These are phyloP conservation scores for Trichoderma afroharzianum DNA, from an alignment of 2,329 filamentous ascomycete species.

Conservation along the genomic window DNA sequence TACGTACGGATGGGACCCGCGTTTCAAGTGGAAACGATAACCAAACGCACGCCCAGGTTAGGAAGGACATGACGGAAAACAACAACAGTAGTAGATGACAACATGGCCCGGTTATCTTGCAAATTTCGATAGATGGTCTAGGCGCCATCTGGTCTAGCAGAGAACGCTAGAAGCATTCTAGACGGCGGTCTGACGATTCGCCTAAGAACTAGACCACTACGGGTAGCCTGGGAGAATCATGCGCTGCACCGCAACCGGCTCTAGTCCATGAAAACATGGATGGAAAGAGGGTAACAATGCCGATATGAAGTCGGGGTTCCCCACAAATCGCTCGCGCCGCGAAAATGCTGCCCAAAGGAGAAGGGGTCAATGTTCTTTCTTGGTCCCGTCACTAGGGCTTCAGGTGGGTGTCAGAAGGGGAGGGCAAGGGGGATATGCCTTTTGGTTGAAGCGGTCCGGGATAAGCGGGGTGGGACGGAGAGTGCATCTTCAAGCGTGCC, in stretches of 20 bases:
- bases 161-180: slow-evolving; percentile 12
- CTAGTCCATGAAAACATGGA: not conserved
- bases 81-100: not conserved
- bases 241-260: not conserved
- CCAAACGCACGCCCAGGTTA: not conserved
- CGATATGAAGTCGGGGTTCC: slow-evolving; percentile 10
- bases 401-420: not conserved
- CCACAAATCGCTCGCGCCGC: not conserved
- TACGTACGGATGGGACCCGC: not conserved
- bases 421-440: not conserved
- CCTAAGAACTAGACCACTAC: not conserved
- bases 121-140: not conserved
- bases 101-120: slow-evolving; percentile 14
- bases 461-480: slow-evolving; percentile 6
- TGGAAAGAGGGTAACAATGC: not conserved
- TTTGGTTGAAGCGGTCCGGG: not conserved
- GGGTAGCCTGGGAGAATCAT: not conserved
- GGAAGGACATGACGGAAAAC: not conserved
- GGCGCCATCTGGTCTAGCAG: not conserved
- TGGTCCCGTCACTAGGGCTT: slow-evolving; percentile 1
- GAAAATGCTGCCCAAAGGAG: not conserved
- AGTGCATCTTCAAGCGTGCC: slow-evolving; percentile 9
- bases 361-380: not conserved
- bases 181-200: slow-evolving; percentile 9
- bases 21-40: not conserved